Conservation (phyloP, 108 stramenopile species). For the Skeletonema costatum region DNA sequence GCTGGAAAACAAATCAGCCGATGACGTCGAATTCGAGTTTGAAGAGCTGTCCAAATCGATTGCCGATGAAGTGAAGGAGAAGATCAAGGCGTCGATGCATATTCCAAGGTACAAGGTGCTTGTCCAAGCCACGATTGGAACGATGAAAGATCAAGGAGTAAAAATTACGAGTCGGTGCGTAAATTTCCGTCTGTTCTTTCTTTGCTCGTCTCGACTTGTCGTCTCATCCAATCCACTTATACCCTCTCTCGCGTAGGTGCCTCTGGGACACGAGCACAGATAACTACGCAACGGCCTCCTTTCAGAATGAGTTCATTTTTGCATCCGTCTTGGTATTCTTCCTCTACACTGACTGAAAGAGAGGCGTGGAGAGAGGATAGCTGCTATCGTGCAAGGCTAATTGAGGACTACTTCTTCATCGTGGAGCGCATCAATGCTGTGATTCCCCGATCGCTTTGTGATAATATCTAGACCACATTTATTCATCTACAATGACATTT, state of each 20-base stretch:
- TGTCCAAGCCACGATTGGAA: slow-evolving; percentile 71
- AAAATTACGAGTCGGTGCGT: slow-evolving; percentile 48
- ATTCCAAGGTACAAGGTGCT: slow-evolving; percentile 67
- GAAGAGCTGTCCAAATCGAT: slow-evolving; percentile 46
- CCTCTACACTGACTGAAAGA: slow-evolving; percentile 42
- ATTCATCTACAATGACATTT: not conserved
- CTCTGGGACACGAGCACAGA: slow-evolving; percentile 76
- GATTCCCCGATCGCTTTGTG: not conserved
- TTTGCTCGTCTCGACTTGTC: not conserved
- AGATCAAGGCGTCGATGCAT: slow-evolving; percentile 47
- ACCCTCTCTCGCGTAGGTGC: slow-evolving; percentile 29
- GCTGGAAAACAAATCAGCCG: slow-evolving; percentile 53
- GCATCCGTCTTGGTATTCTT: slow-evolving; percentile 51
- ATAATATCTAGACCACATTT: not conserved
- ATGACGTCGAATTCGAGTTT: slow-evolving; percentile 39
- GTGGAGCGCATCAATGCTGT: not conserved
- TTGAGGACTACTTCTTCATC: too few species aligned
- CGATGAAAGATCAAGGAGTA: slow-evolving; percentile 73
- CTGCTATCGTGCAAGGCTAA: not conserved
- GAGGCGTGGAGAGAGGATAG: not conserved
- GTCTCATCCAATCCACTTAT: not conserved
- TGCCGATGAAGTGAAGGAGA: slow-evolving; percentile 64
- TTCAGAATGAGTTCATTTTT: slow-evolving; percentile 51
- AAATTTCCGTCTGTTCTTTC: not conserved
- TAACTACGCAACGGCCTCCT: slow-evolving; percentile 59